Base-by-base conservation (phyloP, 495 filamentous ascomycete genomes). In the Daldinia bambusicola region DNA sequence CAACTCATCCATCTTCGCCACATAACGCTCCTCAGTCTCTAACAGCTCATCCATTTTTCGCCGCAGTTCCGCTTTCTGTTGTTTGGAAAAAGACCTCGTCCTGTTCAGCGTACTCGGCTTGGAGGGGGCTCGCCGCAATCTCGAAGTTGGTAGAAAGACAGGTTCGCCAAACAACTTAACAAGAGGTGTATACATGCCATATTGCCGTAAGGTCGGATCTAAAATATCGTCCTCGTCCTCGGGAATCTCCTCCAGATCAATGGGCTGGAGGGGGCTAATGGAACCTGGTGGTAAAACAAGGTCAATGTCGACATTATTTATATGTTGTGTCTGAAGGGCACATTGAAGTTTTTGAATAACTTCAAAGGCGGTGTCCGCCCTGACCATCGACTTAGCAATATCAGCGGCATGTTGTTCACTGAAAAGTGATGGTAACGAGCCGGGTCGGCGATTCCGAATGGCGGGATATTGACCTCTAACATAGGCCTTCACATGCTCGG, bases 1-100 rank as follows among this genome's bases (percentile, higher is more conserved):
- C 52, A 99, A 82, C 51, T 94, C 90, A 67, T 91, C 88, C 38
- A 98, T 72, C 75, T 97, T 97, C 75, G 85, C 82, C 36, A 98
- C 93, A 79, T 98, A 99, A 73, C 92, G 89, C 74, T 95, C 93
- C 79, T 99, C 95, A 0, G 95, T 99, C 72, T 97, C 93, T 30
- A 97, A 86, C 63, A 98, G 76, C 77, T 99, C 95, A 69, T 89
- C 91, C 89, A 99, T 91, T 75, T 97, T 94, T 67, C 92, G 88
- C 57, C 94, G 89, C 62, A 98, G 78, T 43, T 90, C 89, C 60
- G 94, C 87, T 74, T 96, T 94, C 74, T 97, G 93, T 50, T 89
- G 89, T 74, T 90, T 90, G 6, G 90, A 86, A 69, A 97, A 92
- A 0, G 89, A 84, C 67, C 87, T 90, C 58, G 85, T 90, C 64